phyloP scores from a whole-genome alignment of 1,284 basidiomycete species.

The Entoloma clypeatum region DNA sequence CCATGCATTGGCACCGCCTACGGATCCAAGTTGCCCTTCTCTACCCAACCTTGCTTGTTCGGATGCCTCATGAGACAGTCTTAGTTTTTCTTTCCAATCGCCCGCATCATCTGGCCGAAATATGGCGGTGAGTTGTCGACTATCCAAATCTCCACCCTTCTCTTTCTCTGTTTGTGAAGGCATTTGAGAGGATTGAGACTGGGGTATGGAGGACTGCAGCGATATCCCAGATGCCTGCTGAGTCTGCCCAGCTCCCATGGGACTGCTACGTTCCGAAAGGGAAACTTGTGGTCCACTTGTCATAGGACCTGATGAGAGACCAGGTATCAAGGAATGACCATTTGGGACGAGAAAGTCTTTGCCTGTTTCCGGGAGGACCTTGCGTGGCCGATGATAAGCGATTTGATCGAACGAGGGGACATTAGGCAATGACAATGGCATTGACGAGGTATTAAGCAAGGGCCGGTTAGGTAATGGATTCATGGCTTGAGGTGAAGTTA shows the following conservation, averaged over 20 bases:
- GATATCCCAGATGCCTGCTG: slow-evolving; percentile 35
- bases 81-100: slow-evolving; percentile 78
- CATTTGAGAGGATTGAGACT: slow-evolving; percentile 7
- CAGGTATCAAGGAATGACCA: slow-evolving; percentile 50
- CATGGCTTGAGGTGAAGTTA: slow-evolving; percentile 94
- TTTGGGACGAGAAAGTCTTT: slow-evolving; percentile 71
- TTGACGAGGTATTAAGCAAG: slow-evolving; percentile 60
- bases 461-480: slow-evolving; percentile 92
- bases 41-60: slow-evolving; percentile 41
- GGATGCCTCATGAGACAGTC: slow-evolving; percentile 58
- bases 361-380: slow-evolving; percentile 68
- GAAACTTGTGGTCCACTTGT: slow-evolving; percentile 39
- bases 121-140: slow-evolving; percentile 71
- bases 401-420: slow-evolving; percentile 70
- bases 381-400: slow-evolving; percentile 71
- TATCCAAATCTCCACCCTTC: slow-evolving; percentile 46
- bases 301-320: slow-evolving; percentile 46
- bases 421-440: slow-evolving; percentile 64
- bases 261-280: slow-evolving; percentile 49
- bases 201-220: slow-evolving; percentile 20
- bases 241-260: slow-evolving; percentile 39
- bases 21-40: slow-evolving; percentile 29
- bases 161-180: slow-evolving; percentile 38
- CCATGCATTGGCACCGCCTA: slow-evolving; percentile 31
- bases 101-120: slow-evolving; percentile 81